These are phyloP conservation scores for Salvia hispanica DNA, from an alignment of 257 asterid species.

Conservation along the genomic window DNA sequence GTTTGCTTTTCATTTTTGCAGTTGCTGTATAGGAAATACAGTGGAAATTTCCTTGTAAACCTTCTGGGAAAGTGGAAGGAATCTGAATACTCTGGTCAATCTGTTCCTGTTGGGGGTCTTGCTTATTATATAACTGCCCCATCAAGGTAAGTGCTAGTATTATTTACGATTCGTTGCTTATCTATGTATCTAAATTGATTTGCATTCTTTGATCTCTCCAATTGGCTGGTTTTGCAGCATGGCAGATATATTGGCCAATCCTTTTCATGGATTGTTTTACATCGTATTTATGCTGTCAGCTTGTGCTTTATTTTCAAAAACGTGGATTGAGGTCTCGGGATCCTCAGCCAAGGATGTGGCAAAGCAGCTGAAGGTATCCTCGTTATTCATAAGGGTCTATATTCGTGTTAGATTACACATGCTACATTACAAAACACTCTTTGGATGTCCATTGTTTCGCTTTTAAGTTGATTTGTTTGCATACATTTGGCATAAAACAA, in stretches of 20 bases:
- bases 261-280: constrained; percentile 84
- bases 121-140: constrained; percentile 90
- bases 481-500: not conserved
- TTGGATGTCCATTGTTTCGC: not conserved
- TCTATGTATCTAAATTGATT: constrained; percentile 7
- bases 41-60: constrained; percentile 74
- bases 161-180: constrained; percentile 30
- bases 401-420: not conserved
- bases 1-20: constrained; percentile 31
- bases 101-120: constrained; percentile 83
- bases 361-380: constrained; percentile 79
- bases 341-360: constrained; percentile 92
- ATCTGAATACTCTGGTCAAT: constrained; percentile 84
- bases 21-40: constrained; percentile 74
- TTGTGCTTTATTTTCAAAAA: constrained; percentile 83
- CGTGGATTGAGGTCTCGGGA: constrained; percentile 95
- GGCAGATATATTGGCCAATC: constrained; percentile 81
- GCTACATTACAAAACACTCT: not conserved
- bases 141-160: constrained; percentile 68
- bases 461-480: not conserved
- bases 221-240: constrained; percentile 41
- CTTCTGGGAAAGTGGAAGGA: constrained; percentile 86
- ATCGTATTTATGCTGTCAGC: constrained; percentile 87
- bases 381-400: not conserved
- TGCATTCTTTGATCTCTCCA: not conserved